These are phyloP conservation scores for Xylariomycetidae sp. DNA, from an alignment of 2,329 filamentous ascomycete species.

Conservation along the genomic window DNA sequence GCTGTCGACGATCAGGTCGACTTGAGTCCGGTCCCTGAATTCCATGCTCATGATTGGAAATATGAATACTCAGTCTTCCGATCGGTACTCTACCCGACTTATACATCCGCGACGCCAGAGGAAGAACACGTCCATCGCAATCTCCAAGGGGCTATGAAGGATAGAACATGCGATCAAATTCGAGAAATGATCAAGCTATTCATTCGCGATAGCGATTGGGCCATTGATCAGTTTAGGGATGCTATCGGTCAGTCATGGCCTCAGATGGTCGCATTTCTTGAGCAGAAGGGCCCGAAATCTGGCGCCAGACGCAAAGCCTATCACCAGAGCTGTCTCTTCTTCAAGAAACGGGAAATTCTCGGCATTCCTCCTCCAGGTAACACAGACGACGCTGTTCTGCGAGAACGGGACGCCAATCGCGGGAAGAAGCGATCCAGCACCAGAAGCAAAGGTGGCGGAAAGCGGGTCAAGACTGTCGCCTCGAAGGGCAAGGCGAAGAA, in stretches of 20 bases:
- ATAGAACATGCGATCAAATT: constrained; percentile 12
- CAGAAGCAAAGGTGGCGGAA: too few species aligned
- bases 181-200: constrained; percentile 11
- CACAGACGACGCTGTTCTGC: too few species aligned
- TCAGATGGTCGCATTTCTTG: constrained; percentile 6
- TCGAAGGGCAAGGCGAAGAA: too few species aligned
- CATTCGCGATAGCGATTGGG: constrained; percentile 4
- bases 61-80: too few species aligned
- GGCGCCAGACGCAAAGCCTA: constrained; percentile 2
- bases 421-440: too few species aligned
- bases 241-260: constrained; percentile 1
- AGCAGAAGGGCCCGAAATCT: constrained; percentile 2
- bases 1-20: constrained; percentile 5
- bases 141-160: not conserved
- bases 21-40: too few species aligned
- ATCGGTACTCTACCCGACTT: constrained; percentile 6
- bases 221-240: constrained; percentile 6
- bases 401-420: too few species aligned
- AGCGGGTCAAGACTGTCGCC: too few species aligned
- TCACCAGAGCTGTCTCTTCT: constrained; percentile 11
- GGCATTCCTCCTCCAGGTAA: constrained; percentile 4
- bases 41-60: too few species aligned
- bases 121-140: constrained; percentile 1
- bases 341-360: constrained; percentile 11
- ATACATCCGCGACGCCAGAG: constrained; percentile 1